These are phyloP conservation scores for Cyamopsis tetragonoloba DNA, from an alignment of 306 rosid species.

Conservation along the genomic window DNA sequence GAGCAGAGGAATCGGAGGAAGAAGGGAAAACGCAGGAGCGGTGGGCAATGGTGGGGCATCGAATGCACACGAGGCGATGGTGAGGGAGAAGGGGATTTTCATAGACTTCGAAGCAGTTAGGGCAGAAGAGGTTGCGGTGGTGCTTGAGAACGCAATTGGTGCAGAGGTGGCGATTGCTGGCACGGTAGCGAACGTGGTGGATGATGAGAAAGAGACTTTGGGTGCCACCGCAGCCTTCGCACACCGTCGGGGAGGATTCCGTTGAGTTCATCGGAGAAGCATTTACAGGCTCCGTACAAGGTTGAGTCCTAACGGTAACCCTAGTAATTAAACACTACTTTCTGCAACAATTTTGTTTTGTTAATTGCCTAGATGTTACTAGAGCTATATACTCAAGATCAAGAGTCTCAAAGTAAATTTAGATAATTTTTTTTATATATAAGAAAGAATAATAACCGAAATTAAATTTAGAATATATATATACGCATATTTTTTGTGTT, in stretches of 20 bases:
- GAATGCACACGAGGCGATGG: slow-evolving; percentile 59
- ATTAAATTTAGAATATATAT: no score
- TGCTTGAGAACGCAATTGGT: slow-evolving; percentile 66
- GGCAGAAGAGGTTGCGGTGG: slow-evolving; percentile 62
- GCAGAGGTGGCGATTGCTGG: slow-evolving; percentile 41
- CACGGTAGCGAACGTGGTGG: slow-evolving; percentile 43
- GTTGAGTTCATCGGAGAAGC: slow-evolving; percentile 32
- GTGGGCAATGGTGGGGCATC: slow-evolving; percentile 66
- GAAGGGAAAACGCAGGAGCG: slow-evolving; percentile 38
- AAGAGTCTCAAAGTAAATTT: no score
- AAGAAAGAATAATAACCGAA: no score
- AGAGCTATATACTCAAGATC: no score
- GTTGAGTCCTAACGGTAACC: slow-evolving; percentile 40
- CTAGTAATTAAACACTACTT: slow-evolving; percentile 7
- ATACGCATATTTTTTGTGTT: no score
- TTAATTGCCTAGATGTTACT: no score
- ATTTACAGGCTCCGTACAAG: background rate
- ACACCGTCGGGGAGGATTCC: background rate
- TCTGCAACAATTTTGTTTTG: background rate
- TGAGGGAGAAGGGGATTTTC: slow-evolving; percentile 38
- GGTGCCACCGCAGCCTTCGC: slow-evolving; percentile 45
- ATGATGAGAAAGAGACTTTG: slow-evolving; percentile 33
- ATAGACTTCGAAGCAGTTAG: slow-evolving; percentile 56
- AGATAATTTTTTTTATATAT: no score
- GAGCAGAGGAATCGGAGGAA: background rate